Evolutionary conservation across 2,329 filamentous ascomycete species (phyloP), one percentile per base, ranked within the genome.

Genomic region (Alternaria longipes): DNA sequence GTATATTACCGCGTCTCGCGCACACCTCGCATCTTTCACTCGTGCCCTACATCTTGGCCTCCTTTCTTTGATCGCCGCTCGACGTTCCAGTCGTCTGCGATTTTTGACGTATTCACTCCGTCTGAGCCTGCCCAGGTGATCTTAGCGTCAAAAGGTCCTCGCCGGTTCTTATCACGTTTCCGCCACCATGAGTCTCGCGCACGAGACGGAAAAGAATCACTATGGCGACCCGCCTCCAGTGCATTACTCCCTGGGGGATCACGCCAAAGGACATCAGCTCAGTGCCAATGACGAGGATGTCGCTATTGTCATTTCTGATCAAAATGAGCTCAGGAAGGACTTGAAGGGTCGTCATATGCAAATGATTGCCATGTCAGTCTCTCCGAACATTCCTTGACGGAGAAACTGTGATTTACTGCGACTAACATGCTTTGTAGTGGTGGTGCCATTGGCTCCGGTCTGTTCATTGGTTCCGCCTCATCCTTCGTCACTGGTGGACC

Each of bases 381-480:
- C 30, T 11, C 5, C 30, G 4, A 4, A 22, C 5, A 32, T n/a
- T 34, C 18, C 46, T 24, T 24, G 9, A 34, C 12, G n/a, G 46
- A 16, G 20, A 36, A 36, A 14, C 18, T 22, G 14, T 50, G 18
- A 18, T 36, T 50, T 50, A 16, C 30, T 24, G 5, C 18, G 30
- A 14, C 46, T 50, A 18, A 50, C 46, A 50, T 11, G 8, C 30
- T 36, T 45, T 47, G n/a, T 5, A 62, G 60, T 62, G 84, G 84
- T 63, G 85, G 84, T 58, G 85, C 84, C 16, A 86, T 87, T 61
- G 85, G 85, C 69, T 84, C 85, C 66, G 85, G 84, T 76, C 85
- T 86, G 76, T 86, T 86, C 70, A 84, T 86, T 68, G 84, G 84
- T 63, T 85, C 83, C 22, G 84, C 84, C 45, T 28, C 65, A 70